These are phyloP conservation scores for Phytophthora quininea DNA, from an alignment of 352 stramenopile species.

Conservation along the genomic window DNA sequence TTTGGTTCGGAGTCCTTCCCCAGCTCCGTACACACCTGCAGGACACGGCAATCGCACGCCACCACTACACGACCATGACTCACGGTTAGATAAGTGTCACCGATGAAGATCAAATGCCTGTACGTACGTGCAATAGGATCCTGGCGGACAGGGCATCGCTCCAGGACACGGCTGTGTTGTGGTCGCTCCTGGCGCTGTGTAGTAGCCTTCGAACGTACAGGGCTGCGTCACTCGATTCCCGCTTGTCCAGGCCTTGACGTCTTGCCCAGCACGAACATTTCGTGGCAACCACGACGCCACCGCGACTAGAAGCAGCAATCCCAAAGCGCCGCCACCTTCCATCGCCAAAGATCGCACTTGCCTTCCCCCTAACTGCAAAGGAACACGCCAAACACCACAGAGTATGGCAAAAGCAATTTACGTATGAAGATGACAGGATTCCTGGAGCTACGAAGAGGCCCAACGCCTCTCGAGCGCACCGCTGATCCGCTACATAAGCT, in stretches of 20 bases:
- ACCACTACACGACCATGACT: conserved; percentile 26
- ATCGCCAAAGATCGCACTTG: conserved; percentile 4
- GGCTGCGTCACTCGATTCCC: conserved; percentile 16
- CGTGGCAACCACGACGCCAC: neutral
- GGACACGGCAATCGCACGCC: conserved; percentile 51
- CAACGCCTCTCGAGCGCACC: conserved; percentile 15
- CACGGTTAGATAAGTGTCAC: no score
- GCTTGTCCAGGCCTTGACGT: conserved; percentile 5
- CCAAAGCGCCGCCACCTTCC: conserved; percentile 6
- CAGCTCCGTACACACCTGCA: conserved; percentile 63
- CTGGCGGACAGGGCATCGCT: conserved; percentile 43
- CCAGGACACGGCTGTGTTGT: conserved; percentile 51
- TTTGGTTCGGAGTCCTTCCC: conserved; percentile 37
- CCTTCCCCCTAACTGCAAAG: neutral
- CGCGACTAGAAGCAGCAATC: conserved; percentile 1
- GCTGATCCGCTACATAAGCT: conserved; percentile 46
- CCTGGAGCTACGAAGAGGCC: conserved; percentile 20
- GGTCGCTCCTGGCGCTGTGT: conserved; percentile 38
- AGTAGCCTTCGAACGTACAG: conserved; percentile 63
- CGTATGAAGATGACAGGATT: conserved; percentile 45
- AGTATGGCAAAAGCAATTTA: conserved; percentile 36
- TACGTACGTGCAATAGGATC: conserved; percentile 72
- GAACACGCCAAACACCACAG: neutral
- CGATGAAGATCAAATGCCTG: no score
- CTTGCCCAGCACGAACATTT: conserved; percentile 10